phyloP scores from a whole-genome alignment of 2,329 filamentous ascomycete genomes.

The Sarocladium strictum region DNA sequence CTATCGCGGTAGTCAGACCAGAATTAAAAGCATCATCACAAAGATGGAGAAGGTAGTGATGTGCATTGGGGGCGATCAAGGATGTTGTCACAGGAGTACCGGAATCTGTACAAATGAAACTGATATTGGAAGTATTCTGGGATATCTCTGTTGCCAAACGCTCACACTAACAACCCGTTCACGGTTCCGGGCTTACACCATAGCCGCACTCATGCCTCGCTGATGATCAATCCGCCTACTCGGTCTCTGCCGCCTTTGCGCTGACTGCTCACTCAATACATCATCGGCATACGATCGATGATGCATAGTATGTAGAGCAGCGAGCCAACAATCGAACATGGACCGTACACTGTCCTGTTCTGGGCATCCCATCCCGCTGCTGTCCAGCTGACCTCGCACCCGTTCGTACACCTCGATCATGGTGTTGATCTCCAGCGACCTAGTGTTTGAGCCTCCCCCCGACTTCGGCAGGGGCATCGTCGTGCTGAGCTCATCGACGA shows the following conservation, averaged over 20 bases:
- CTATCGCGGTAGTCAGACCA: too few relatives aligned
- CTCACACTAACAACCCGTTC: not conserved
- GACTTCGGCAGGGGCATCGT: conserved; percentile 22
- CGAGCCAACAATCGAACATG: conserved; percentile 47
- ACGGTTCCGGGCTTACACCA: not conserved
- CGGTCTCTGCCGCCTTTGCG: not conserved
- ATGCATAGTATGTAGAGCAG: conserved; percentile 42
- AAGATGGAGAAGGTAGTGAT: too few relatives aligned
- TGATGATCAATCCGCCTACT: not conserved
- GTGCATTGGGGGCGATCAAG: too few relatives aligned
- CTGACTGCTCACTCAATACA: conserved; percentile 2
- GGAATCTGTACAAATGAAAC: too few relatives aligned
- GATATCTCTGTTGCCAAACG: conserved; percentile 5
- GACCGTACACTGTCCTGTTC: conserved; percentile 23
- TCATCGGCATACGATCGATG: conserved; percentile 5
- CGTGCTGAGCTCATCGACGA: conserved; percentile 43
- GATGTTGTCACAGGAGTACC: too few relatives aligned
- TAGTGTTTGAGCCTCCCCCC: not conserved
- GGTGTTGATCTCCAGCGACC: conserved; percentile 44
- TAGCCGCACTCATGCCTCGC: not conserved
- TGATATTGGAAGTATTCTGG: not conserved
- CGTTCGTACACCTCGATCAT: conserved; percentile 56
- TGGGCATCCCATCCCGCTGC: conserved; percentile 25
- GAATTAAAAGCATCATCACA: too few relatives aligned
- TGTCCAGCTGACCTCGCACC: conserved; percentile 39